phyloP scores from a whole-genome alignment of 208 protist species.

The Leishmania arabica region DNA sequence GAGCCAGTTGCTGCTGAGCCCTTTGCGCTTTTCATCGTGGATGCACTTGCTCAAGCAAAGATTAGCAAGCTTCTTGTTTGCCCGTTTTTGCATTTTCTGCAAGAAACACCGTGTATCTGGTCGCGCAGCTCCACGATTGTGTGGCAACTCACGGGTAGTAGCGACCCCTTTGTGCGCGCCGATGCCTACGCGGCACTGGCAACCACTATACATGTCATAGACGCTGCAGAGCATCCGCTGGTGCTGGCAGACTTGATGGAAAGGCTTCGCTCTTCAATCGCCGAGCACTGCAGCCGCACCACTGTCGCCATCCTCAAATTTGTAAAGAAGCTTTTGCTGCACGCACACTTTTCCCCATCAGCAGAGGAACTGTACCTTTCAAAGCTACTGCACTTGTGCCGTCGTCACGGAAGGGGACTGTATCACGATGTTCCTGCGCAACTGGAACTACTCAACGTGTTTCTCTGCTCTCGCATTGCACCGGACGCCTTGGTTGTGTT shows the following conservation, averaged over 20 bases:
- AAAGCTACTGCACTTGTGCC: conserved; percentile 20
- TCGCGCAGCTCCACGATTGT: neutral
- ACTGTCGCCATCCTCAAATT: conserved; percentile 25
- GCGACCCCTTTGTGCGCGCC: conserved; percentile 34
- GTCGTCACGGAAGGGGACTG: conserved; percentile 19
- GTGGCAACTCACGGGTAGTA: conserved; percentile 8
- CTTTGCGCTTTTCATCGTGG: neutral
- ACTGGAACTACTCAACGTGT: conserved; percentile 18
- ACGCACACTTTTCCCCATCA: neutral
- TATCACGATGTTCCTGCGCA: conserved; percentile 13
- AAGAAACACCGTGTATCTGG: conserved; percentile 14
- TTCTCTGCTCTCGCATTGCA: neutral
- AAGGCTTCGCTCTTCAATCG: conserved; percentile 13
- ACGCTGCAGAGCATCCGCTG: conserved; percentile 8
- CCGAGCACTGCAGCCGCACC: conserved; percentile 21
- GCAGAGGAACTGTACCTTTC: conserved; percentile 16
- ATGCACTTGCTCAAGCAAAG: neutral
- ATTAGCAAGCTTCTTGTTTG: conserved; percentile 20
- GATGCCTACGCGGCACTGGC: conserved; percentile 23
- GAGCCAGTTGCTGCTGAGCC: neutral
- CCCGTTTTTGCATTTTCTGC: conserved; percentile 33
- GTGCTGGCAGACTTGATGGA: conserved; percentile 18
- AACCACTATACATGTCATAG: neutral
- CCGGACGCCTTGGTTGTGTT: conserved; percentile 6
- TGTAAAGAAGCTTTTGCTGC: neutral